These are phyloP conservation scores for Lasiodiplodia hormozganensis DNA, from an alignment of 2,329 filamentous ascomycete genomes.

Conservation along the genomic window DNA sequence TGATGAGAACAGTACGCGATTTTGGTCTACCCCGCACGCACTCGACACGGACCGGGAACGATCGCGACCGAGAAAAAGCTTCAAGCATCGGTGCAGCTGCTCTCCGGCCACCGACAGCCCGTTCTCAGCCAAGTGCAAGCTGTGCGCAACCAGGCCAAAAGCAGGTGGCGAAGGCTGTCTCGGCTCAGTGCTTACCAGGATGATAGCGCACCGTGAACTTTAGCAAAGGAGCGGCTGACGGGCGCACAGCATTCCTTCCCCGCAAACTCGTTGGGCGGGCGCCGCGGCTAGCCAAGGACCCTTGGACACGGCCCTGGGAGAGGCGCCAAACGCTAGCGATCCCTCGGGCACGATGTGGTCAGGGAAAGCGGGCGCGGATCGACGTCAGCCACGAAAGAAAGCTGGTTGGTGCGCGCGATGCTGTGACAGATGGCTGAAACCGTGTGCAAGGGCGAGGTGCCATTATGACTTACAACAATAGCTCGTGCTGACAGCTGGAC, in stretches of 20 bases:
- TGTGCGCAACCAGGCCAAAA: neutral
- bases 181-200: neutral
- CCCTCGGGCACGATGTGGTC: neutral
- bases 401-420: neutral
- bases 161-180: neutral
- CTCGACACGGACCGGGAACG: neutral
- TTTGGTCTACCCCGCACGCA: neutral
- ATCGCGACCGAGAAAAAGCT: neutral
- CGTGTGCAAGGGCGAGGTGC: neutral
- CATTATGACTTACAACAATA: neutral
- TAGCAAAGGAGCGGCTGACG: neutral
- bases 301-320: neutral
- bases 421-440: neutral
- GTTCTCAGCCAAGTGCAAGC: neutral
- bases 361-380: neutral
- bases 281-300: constrained; percentile 3
- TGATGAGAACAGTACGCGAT: neutral
- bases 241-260: neutral
- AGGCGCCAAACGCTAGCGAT: neutral
- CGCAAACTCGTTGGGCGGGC: neutral
- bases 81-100: neutral
- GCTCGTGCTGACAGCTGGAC: neutral
- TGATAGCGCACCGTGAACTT: neutral
- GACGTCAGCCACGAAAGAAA: neutral
- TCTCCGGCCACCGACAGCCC: neutral